Percentiles rank a stretch among this genome's conserved stretches.
Evolutionary conservation across 352 stramenopile genomes (phyloP).

Genomic region (Thalassiosira gravida): DNA sequence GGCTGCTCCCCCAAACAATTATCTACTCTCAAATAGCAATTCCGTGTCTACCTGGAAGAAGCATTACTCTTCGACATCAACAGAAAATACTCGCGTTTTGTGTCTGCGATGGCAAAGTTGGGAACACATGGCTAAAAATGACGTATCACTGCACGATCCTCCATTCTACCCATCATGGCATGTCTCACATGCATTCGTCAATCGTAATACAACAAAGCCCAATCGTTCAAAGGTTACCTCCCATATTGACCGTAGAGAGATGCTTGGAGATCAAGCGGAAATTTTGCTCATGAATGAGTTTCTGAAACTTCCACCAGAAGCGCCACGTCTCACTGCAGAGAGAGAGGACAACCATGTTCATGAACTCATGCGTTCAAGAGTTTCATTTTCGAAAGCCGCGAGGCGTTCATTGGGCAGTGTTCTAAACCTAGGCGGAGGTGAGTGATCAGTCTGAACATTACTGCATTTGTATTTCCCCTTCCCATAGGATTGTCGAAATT

Average conservation of each 20-base stretch:
- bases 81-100: conserved; percentile 20
- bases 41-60: neutral
- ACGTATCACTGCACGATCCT: neutral
- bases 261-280: conserved; percentile 13
- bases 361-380: conserved; percentile 49
- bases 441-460: conserved; percentile 3
- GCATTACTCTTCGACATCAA: neutral
- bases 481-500: conserved; percentile 1
- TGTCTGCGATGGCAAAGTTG: conserved; percentile 33
- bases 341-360: conserved; percentile 47
- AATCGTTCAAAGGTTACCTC: neutral
- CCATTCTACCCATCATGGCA: conserved; percentile 42
- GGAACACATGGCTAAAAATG: conserved; percentile 24
- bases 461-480: neutral
- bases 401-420: conserved; percentile 52
- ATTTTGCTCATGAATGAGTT: conserved; percentile 37
- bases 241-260: neutral
- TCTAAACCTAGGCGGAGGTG: conserved; percentile 59
- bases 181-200: conserved; percentile 31
- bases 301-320: conserved; percentile 43
- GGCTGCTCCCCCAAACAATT: neutral
- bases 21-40: conserved; percentile 1
- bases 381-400: conserved; percentile 60
- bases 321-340: conserved; percentile 28
- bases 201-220: conserved; percentile 12